Base-by-base conservation (phyloP, 306 rosid species). In the Cicer judaicum region DNA sequence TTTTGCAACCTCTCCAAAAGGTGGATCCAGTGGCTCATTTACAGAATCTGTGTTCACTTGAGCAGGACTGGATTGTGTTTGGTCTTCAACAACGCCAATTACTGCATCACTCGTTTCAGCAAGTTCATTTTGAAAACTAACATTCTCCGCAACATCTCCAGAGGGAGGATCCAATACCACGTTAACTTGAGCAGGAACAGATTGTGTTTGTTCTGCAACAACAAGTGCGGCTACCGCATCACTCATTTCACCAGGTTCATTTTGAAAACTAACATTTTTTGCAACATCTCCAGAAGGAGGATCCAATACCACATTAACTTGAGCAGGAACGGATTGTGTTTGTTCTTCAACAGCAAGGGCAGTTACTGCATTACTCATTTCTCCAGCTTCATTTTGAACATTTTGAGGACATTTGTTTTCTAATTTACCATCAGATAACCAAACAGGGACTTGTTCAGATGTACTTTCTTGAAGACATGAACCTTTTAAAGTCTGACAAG, bases 401-500 rank as follows among this genome's bases (percentile, higher is more conserved):
- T 61, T 10, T 61, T 7, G 46, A 38, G 44, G 46, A 61, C 47
- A 61, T 29, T 38, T 61, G 24, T 61, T 61, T 61, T n/a, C 46
- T 8, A 7, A 6, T 13, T 61, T 61, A 38, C 38, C 67, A 61
- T 61, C 67, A n/a, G 47, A 61, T 38, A 61, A 4, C 18, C 10
- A 13, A 72, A 29, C 69, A 66, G 83, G 24, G 59, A 24, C 63
- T 47, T 54, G 72, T 71, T 77, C 72, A 10, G 44, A 10, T 15
- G 56, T 14, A 49, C 70, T 63, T 67, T 67, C 75, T 14, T 9
- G 74, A 57, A 76, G 68, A 52, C 73, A 67, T 14, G 80, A 40
- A 41, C 73, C 79, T 54, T 83, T 78, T 68, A 52, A 80, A 55
- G 50, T 47, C 75, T 78, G 84, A 52, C 72, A 74, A 78, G 52